Conservation (phyloP, 208 protist genomes). For the Naegleria fowleri region DNA sequence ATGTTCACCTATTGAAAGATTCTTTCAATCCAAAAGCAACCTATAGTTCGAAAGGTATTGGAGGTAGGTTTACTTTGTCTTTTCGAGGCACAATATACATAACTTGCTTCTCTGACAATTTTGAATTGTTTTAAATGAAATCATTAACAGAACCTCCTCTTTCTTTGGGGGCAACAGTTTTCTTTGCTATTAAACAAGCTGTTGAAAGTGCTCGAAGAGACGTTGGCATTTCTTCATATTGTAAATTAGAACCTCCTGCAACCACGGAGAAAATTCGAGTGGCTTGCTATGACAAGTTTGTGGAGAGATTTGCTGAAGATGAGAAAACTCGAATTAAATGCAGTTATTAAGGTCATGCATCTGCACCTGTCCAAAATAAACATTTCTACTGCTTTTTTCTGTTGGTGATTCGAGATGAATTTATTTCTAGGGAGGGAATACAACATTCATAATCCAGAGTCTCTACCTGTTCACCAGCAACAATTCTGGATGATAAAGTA, state of each 20-base stretch:
- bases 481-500: no score
- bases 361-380: no score
- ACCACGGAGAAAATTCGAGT: slow-evolving; percentile 56
- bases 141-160: slow-evolving; percentile 80
- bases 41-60: slow-evolving; percentile 56
- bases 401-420: no score
- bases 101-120: no score
- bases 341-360: no score
- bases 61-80: slow-evolving; percentile 35
- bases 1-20: slow-evolving; percentile 60
- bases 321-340: not conserved
- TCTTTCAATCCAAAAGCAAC: slow-evolving; percentile 47
- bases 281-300: slow-evolving; percentile 46
- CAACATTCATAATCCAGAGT: no score
- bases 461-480: no score
- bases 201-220: slow-evolving; percentile 54
- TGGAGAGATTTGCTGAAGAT: slow-evolving; percentile 15
- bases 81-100: no score
- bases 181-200: slow-evolving; percentile 69
- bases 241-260: slow-evolving; percentile 50
- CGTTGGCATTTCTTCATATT: slow-evolving; percentile 36
- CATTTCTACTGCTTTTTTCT: no score
- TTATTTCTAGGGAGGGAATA: no score
- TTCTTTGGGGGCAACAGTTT: slow-evolving; percentile 54
- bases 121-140: no score